Percentiles rank a stretch among this genome's conserved stretches.
Conservation (phyloP, 2,329 filamentous ascomycete species). For the Albifimbria verrucaria region DNA sequence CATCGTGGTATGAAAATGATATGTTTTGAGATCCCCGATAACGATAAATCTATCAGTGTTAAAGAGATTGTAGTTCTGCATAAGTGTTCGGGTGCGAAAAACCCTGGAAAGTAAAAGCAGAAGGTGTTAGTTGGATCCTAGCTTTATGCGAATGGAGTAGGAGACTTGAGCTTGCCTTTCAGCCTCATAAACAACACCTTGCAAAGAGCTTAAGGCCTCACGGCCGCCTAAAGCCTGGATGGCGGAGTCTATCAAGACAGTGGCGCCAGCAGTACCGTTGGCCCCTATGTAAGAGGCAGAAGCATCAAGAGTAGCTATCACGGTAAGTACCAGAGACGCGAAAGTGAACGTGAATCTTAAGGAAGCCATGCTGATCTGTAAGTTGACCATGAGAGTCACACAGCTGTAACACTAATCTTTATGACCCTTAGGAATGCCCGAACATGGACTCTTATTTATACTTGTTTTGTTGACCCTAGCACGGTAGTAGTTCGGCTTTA, state of each 20-base stretch:
- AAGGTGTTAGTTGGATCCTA: background rate
- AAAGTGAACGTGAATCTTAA: background rate
- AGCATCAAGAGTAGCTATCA: background rate
- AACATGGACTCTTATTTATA: background rate
- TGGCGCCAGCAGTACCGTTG: background rate
- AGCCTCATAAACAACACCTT: background rate
- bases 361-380: background rate
- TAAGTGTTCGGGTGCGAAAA: constrained; percentile 5
- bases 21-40: constrained; percentile 7
- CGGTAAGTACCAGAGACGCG: background rate
- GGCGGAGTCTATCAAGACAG: background rate
- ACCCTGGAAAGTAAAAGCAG: background rate
- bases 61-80: constrained; percentile 11
- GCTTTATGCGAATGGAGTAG: background rate
- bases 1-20: constrained; percentile 4
- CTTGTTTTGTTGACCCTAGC: background rate
- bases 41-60: constrained; percentile 5
- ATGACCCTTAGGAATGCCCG: background rate
- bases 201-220: background rate
- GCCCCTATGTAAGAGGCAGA: background rate
- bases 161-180: background rate
- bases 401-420: background rate
- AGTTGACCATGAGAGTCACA: background rate
- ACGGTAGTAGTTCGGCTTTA: too few species aligned
- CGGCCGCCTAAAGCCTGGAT: background rate